Conservation (phyloP, 2,329 filamentous ascomycete species). For the Penicillium sp. region DNA sequence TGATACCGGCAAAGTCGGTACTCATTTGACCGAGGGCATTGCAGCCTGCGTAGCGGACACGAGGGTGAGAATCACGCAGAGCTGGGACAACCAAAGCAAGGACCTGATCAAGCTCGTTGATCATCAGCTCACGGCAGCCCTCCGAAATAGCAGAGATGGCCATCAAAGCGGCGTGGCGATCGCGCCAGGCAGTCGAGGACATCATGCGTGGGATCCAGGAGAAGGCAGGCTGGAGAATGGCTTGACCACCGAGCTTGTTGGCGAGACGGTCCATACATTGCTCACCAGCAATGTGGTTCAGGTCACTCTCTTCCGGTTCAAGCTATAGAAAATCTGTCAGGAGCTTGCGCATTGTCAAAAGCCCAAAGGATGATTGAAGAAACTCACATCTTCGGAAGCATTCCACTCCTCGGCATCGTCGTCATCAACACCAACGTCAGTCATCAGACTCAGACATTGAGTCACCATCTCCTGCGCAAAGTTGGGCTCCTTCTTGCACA, state of each 20-base stretch:
- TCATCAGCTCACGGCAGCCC: conserved; percentile 93
- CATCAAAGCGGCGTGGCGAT: conserved; percentile 96
- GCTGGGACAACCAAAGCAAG: conserved; percentile 93
- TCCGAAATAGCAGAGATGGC: conserved; percentile 98
- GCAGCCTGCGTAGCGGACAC: conserved; percentile 95
- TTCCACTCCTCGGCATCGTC: conserved; percentile 96
- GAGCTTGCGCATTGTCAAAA: background rate
- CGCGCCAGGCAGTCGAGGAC: conserved; percentile 89
- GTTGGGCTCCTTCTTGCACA: conserved; percentile 91
- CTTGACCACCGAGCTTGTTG: conserved; percentile 93
- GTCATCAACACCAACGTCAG: conserved; percentile 90
- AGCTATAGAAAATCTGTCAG: conserved; percentile 56
- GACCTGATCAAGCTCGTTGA: conserved; percentile 90
- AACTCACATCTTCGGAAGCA: conserved; percentile 78
- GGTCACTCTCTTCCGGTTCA: conserved; percentile 92
- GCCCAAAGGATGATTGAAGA: background rate
- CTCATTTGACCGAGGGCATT: conserved; percentile 99
- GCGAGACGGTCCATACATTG: conserved; percentile 98
- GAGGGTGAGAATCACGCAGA: conserved; percentile 83
- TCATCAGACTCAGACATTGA: conserved; percentile 97
- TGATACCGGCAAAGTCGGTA: conserved; percentile 95
- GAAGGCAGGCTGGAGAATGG: conserved; percentile 91
- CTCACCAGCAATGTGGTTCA: conserved; percentile 96
- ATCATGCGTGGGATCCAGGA: conserved; percentile 98
- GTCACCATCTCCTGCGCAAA: conserved; percentile 98